Percentiles rank a stretch among this genome's conserved stretches.
Conservation (phyloP, 106 monocot species). For the Apostasia ramifera region DNA sequence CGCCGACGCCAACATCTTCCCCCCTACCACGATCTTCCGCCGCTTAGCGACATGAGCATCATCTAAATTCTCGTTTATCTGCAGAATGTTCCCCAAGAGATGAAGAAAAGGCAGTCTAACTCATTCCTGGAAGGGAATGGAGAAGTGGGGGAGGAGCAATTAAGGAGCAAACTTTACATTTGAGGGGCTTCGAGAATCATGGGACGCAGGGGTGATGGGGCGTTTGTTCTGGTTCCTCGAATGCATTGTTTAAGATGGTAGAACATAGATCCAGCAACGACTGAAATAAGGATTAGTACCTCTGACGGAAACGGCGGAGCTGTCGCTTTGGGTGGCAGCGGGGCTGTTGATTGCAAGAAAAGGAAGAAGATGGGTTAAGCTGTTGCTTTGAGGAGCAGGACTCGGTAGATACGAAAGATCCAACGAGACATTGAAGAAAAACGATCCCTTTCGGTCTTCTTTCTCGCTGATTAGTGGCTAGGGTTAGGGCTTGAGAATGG, state of each 20-base stretch:
- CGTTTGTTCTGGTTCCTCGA: conserved; percentile 6
- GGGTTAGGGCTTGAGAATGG: too few species aligned
- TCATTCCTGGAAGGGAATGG: not conserved
- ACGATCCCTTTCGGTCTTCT: too few species aligned
- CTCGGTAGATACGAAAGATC: too few species aligned
- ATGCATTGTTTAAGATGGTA: not conserved
- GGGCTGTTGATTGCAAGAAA: not conserved
- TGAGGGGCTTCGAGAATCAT: not conserved
- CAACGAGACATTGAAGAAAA: too few species aligned
- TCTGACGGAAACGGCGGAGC: conserved; percentile 1
- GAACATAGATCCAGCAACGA: not conserved
- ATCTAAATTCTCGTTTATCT: not conserved
- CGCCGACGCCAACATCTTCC: conserved; percentile 4
- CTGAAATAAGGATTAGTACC: not conserved
- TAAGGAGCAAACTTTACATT: conserved; percentile 8
- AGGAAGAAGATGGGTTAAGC: not conserved
- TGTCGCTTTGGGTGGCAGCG: not conserved
- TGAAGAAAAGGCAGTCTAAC: too few species aligned
- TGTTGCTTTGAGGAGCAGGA: too few species aligned
- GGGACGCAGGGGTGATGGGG: not conserved
- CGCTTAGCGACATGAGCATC: conserved; percentile 3
- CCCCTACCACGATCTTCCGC: not conserved
- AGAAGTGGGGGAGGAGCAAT: too few species aligned
- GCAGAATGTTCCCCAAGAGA: not conserved
- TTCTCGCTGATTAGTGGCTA: too few species aligned